Evolutionary conservation across 805 yeast species (phyloP).

Genomic region (Teunomyces tritomae): DNA sequence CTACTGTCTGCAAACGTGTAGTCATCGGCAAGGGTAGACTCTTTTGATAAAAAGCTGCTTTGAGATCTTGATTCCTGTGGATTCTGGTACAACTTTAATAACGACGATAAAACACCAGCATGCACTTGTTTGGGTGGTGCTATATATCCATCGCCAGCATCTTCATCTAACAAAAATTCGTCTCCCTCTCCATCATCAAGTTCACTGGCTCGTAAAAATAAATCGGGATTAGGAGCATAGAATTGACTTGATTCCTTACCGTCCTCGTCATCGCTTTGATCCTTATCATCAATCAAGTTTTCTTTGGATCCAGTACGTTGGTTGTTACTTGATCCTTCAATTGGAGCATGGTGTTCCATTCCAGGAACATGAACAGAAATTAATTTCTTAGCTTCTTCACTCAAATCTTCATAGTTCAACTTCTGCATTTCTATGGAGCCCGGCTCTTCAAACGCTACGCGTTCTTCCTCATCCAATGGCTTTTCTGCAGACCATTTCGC

Average conservation of each 20-base stretch:
- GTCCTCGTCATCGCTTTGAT: neutral
- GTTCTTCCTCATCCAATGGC: slow-evolving; percentile 21
- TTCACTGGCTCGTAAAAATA: slow-evolving; percentile 27
- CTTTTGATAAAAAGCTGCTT: slow-evolving; percentile 22
- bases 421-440: slow-evolving; percentile 46
- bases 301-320: neutral
- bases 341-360: neutral
- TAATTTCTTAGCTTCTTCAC: slow-evolving; percentile 54
- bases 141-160: slow-evolving; percentile 31
- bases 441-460: slow-evolving; percentile 15
- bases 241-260: slow-evolving; percentile 12
- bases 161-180: slow-evolving; percentile 29
- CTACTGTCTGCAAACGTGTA: slow-evolving; percentile 7
- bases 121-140: slow-evolving; percentile 56
- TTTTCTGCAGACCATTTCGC: slow-evolving; percentile 14
- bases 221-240: slow-evolving; percentile 46
- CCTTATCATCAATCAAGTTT: slow-evolving; percentile 1
- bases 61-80: slow-evolving; percentile 30
- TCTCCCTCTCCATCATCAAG: slow-evolving; percentile 27
- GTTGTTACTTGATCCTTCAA: neutral
- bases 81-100: slow-evolving; percentile 66
- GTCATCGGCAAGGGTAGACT: slow-evolving; percentile 21
- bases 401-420: slow-evolving; percentile 41
- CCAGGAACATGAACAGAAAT: slow-evolving; percentile 47
- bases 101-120: slow-evolving; percentile 82